Evolutionary conservation across 2,329 filamentous ascomycete species (phyloP), one percentile per base, ranked within the genome.

Genomic region (Emergomyces africanus): DNA sequence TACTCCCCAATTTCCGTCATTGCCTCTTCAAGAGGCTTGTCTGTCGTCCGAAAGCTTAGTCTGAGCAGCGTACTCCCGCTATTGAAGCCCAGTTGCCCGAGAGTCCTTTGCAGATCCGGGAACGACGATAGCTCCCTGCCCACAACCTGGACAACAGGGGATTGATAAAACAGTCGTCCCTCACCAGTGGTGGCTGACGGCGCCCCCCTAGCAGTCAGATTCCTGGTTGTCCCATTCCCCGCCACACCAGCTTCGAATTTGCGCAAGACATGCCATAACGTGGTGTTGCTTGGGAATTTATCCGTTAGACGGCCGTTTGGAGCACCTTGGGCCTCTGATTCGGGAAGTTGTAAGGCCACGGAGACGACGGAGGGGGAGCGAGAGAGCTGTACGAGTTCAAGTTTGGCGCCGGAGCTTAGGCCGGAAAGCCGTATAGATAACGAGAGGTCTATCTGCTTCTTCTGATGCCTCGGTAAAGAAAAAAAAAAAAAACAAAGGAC

Each of bases 321-420:
- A 23, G 81, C 78, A 54, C 80, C 78, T 50, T 77, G 78, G 23
- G 81, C 83, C 69, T 94, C 87, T 25, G 85, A 82, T 41, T 85
- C 80, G 3, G 90, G 89, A 33, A 96, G 78, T 69, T 95, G 89
- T 14, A 99, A 77, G n/a, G 89, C 92, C 48, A 99, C 87, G 46
- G 87, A 90, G 59, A 99, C 87, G 54, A 87, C 87, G 1, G 89
- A 86, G 0, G 91, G 87, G 0, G 90, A 94, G 60, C 89, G 88
- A 51, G 91, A 94, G 61, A 87, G 85, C 69, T 89, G 85, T 25
- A 96, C 87, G 55, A 99, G 87, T 70, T 97, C 91, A 60, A 99
- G 83, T 70, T 95, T 95, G 61, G 94, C 92, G 62, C 94, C 94
- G 42, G 89, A 83, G 14, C 82, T 79, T 5, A 99, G 85, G 55